These are phyloP conservation scores for Citrullus colocynthis DNA, from an alignment of 306 rosid genomes.

Conservation along the genomic window DNA sequence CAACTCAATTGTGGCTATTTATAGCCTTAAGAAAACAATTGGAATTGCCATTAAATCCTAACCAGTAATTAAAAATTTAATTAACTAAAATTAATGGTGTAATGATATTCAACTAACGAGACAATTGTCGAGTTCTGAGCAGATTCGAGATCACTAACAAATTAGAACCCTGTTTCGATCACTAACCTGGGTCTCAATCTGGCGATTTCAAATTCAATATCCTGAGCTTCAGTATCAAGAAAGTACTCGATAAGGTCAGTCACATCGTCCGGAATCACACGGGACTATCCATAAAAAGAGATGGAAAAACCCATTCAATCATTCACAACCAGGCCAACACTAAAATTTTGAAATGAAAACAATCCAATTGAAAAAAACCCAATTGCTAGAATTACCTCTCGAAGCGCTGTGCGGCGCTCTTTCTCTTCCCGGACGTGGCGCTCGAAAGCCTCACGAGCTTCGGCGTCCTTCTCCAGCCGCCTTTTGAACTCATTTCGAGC, in stretches of 20 bases:
- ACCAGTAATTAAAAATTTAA: too few relatives aligned
- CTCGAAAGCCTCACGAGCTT: conserved; percentile 66
- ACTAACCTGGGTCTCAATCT: conserved; percentile 56
- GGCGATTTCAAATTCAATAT: conserved; percentile 76
- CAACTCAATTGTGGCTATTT: too few relatives aligned
- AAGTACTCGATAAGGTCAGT: conserved; percentile 60
- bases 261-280: conserved; percentile 44
- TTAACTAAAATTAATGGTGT: too few relatives aligned
- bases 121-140: not conserved
- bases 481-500: conserved; percentile 54
- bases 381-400: conserved; percentile 28
- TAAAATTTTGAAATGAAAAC: not conserved
- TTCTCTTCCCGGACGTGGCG: conserved; percentile 60
- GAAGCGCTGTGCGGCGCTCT: conserved; percentile 57
- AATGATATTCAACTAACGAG: not conserved
- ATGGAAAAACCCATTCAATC: not conserved
- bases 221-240: conserved; percentile 87
- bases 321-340: not conserved
- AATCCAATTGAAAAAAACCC: not conserved
- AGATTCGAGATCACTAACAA: not conserved
- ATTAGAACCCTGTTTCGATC: not conserved
- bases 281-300: conserved; percentile 28
- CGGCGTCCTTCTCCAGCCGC: conserved; percentile 64
- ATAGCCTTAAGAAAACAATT: too few relatives aligned
- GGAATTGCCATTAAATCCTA: not conserved